Conservation (phyloP, 768 basidiomycete genomes). For the Cytidiella melzeri region DNA sequence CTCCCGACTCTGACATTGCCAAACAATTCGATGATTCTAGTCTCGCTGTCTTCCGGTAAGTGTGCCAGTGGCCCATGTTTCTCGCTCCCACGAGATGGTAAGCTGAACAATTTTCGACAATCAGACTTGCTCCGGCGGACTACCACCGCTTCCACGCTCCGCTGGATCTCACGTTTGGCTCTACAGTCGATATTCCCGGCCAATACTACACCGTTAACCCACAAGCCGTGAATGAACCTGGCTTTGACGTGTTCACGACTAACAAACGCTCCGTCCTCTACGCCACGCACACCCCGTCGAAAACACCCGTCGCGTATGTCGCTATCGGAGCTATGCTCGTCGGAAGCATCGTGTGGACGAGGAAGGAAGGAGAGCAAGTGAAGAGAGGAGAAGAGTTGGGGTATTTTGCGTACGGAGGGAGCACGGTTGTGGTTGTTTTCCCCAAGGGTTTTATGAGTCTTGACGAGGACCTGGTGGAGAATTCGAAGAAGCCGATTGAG, state of each 20-base stretch:
- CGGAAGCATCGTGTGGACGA: conserved; percentile 66
- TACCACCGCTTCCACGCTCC: conserved; percentile 80
- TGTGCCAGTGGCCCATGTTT: neutral
- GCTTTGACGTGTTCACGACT: conserved; percentile 59
- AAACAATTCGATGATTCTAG: conserved; percentile 37
- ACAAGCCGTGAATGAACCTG: conserved; percentile 64
- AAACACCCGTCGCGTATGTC: conserved; percentile 55
- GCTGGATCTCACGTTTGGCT: conserved; percentile 47
- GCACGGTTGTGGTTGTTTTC: conserved; percentile 59
- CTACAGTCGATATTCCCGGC: conserved; percentile 41
- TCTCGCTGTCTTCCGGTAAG: conserved; percentile 56
- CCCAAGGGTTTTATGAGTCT: conserved; percentile 48
- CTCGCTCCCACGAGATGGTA: neutral
- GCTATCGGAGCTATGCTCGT: conserved; percentile 78
- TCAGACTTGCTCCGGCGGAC: conserved; percentile 63
- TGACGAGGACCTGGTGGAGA: conserved; percentile 54
- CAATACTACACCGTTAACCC: conserved; percentile 74
- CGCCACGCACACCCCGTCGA: conserved; percentile 40
- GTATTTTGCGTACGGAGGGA: conserved; percentile 73
- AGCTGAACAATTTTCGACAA: neutral
- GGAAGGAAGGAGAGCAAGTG: conserved; percentile 40
- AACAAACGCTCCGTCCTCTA: conserved; percentile 55
- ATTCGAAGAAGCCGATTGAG: conserved; percentile 53
- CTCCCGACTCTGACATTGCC: conserved; percentile 36
- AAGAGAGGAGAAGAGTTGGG: conserved; percentile 64